Conservation (phyloP, 495 filamentous ascomycete genomes). For the Cetradonia linearis region DNA sequence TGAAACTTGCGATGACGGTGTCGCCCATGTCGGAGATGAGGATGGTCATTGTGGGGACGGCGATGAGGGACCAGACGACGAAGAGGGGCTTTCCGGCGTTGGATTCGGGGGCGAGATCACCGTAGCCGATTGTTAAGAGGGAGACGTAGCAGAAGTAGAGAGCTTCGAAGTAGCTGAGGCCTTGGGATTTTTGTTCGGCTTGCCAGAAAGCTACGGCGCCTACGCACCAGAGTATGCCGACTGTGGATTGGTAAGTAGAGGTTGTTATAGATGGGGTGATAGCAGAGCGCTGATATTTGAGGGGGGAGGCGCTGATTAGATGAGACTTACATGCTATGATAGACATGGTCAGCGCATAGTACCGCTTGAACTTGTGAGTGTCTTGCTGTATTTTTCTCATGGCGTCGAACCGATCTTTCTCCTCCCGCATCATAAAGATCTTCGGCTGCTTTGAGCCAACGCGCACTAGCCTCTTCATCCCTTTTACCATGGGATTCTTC, state of each 20-base stretch:
- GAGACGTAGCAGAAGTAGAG: slow-evolving; percentile 79
- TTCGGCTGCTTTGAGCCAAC: slow-evolving; percentile 23
- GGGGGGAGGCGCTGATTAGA: slow-evolving; percentile 27
- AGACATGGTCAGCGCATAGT: slow-evolving; percentile 63
- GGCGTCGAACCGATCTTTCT: slow-evolving; percentile 63
- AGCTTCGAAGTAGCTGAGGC: slow-evolving; percentile 64
- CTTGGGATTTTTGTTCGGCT: slow-evolving; percentile 43
- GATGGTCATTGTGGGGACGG: slow-evolving; percentile 59
- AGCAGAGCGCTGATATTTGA: slow-evolving; percentile 18
- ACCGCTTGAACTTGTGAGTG: slow-evolving; percentile 53
- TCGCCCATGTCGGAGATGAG: slow-evolving; percentile 55
- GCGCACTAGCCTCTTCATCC: slow-evolving; percentile 16
- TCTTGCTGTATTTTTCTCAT: slow-evolving; percentile 72
- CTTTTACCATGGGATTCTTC: slow-evolving; percentile 1
- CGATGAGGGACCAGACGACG: slow-evolving; percentile 69
- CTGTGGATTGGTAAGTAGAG: slow-evolving; percentile 11
- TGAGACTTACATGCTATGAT: slow-evolving; percentile 41
- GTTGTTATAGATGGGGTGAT: background rate
- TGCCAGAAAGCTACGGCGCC: slow-evolving; percentile 69
- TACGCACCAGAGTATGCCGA: slow-evolving; percentile 61
- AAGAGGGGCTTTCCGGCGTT: slow-evolving; percentile 77
- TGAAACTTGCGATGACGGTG: slow-evolving; percentile 49
- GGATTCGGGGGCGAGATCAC: slow-evolving; percentile 62
- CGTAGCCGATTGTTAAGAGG: slow-evolving; percentile 84
- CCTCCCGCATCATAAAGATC: slow-evolving; percentile 35